A percentile compares a stretch with the other conserved stretches of the same genome.
These are phyloP conservation scores for Wickerhamomyces xylosicus DNA, from an alignment of 805 yeast species.

Conservation along the genomic window DNA sequence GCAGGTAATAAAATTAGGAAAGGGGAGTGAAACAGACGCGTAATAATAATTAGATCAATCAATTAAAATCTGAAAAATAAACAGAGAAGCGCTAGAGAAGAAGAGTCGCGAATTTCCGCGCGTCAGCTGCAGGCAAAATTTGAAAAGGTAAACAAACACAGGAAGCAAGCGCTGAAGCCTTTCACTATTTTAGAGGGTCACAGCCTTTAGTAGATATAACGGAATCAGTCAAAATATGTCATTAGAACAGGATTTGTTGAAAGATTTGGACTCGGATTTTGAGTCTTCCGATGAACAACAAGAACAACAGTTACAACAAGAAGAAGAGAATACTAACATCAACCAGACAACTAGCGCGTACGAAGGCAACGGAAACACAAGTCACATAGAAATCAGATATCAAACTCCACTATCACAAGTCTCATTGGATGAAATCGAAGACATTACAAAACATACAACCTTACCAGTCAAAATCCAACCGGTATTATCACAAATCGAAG, in stretches of 20 bases:
- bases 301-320: background rate
- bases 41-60: no score
- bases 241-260: slow-evolving; percentile 17
- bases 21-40: no score
- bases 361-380: background rate
- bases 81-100: no score
- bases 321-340: slow-evolving; percentile 3
- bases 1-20: no score
- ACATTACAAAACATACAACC: slow-evolving; percentile 8
- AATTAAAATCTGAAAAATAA: no score
- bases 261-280: slow-evolving; percentile 24
- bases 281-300: slow-evolving; percentile 8
- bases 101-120: no score
- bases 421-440: slow-evolving; percentile 7
- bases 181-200: no score
- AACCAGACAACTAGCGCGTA: no score
- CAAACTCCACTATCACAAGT: slow-evolving; percentile 6
- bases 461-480: slow-evolving; percentile 10
- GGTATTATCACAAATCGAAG: slow-evolving; percentile 9
- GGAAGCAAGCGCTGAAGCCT: no score
- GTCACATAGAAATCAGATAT: slow-evolving; percentile 7
- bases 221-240: slow-evolving; percentile 7
- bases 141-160: no score
- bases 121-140: no score
- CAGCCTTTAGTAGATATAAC: no score